Base-by-base conservation (phyloP, 805 yeast species). In the Starmerella vaccinii region DNA sequence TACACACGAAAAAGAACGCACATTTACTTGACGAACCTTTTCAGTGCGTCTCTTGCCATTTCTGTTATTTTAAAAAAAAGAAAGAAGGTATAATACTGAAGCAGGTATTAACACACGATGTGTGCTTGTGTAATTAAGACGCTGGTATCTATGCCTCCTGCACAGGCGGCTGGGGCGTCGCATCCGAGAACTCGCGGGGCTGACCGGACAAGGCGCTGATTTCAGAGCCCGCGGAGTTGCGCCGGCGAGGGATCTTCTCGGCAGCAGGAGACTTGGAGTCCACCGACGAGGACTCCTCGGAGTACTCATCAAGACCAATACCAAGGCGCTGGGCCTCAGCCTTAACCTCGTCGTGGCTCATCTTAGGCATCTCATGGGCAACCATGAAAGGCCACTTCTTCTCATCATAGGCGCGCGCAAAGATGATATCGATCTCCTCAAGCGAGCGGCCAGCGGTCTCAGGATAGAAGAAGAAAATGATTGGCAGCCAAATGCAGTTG, bases 361-460 rank as follows among this genome's bases (percentile, higher is more conserved):
- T 71, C 63, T 74, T 75, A 35, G 86, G 86, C 72, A 82, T 60
- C 49, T 73, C 68, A 35, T 73, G 71, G 46, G 88, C 88, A 44
- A 82, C 81, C 64, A 77, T 71, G 75, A 73, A 81, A 30, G 82
- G 77, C 55, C 72, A 74, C 57, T 73, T 73, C 46, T 73, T 72
- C 54, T 82, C 88, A 42, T 67, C 72, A 57, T 73, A 62, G 7
- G 83, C 76, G 67, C 76, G 77, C 61, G 84, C 84, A 49, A 63
- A 63, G 51, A 82, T 79, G 61, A 80, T 79, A 63, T 82, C 89
- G 64, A 82, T 76, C 62, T 81, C 86, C 65, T 82, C 89, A 66
- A 83, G 73, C 34, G 83, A 73, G 64, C 86, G 75, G 46, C 87
- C 86, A 29, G 83, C 78, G 40, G 88, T 82, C 69, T 83, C 90